phyloP scores from a whole-genome alignment of 192 early-diverging fungal genomes.

The Polychytrium aggregatum region DNA sequence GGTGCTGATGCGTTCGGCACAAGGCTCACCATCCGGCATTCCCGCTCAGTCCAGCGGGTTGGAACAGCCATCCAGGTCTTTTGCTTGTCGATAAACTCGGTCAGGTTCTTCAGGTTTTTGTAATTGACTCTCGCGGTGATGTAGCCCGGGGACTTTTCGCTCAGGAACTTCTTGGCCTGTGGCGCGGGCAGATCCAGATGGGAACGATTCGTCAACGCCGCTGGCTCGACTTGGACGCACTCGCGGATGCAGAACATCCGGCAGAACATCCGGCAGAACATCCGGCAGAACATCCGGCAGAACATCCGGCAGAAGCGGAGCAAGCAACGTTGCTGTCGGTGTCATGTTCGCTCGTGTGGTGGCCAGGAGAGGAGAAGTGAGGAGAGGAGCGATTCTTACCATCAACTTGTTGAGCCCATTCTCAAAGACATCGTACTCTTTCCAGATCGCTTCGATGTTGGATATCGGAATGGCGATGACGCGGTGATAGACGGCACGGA shows the following conservation, averaged over 20 bases:
- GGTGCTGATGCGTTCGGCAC: background rate
- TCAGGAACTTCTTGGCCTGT: slow-evolving; percentile 80
- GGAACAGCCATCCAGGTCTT: slow-evolving; percentile 56
- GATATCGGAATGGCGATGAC: slow-evolving; percentile 78
- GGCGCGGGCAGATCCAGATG: too few relatives aligned
- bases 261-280: too few relatives aligned
- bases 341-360: too few relatives aligned
- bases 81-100: slow-evolving; percentile 61
- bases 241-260: too few relatives aligned
- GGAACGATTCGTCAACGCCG: too few relatives aligned
- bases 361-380: too few relatives aligned
- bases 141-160: slow-evolving; percentile 75
- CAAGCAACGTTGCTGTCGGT: too few relatives aligned
- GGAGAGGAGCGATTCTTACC: too few relatives aligned
- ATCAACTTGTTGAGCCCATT: slow-evolving; percentile 72
- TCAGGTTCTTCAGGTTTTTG: slow-evolving; percentile 66
- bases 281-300: too few relatives aligned
- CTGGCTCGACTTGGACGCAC: too few relatives aligned
- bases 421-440: slow-evolving; percentile 89
- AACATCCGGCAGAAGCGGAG: too few relatives aligned
- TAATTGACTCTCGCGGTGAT: slow-evolving; percentile 87
- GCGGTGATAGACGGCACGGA: slow-evolving; percentile 73
- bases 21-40: slow-evolving; percentile 36
- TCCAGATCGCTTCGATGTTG: slow-evolving; percentile 90
- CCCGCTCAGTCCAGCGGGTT: slow-evolving; percentile 68